These are phyloP conservation scores for Carpinus fangiana DNA, from an alignment of 306 rosid genomes.

Conservation along the genomic window DNA sequence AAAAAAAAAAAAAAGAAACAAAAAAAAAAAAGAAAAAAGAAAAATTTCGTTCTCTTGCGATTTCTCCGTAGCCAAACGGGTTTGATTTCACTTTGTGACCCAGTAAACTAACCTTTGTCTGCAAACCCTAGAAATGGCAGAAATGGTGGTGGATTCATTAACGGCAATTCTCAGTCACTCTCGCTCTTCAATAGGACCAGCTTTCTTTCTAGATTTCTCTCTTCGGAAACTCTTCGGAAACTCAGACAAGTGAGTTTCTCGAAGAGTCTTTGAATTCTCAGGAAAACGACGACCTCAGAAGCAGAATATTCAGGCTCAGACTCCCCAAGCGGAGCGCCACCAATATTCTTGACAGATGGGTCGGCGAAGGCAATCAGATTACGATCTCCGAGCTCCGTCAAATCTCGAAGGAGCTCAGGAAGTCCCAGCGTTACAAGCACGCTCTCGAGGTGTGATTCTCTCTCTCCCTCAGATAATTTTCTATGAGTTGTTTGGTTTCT, in stretches of 20 bases:
- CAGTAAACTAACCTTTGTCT: not conserved
- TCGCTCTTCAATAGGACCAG: conserved; percentile 22
- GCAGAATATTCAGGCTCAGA: conserved; percentile 71
- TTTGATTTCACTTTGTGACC: not conserved
- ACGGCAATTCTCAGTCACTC: conserved; percentile 14
- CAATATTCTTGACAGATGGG: conserved; percentile 76
- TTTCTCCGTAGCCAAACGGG: conserved; percentile 8
- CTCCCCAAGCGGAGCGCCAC: conserved; percentile 85
- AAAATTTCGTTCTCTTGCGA: conserved; percentile 11
- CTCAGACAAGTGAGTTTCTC: conserved; percentile 40
- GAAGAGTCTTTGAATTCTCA: conserved; percentile 36
- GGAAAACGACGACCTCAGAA: conserved; percentile 61
- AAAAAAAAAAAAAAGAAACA: not conserved
- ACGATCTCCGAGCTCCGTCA: conserved; percentile 63
- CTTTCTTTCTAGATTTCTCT: conserved; percentile 36
- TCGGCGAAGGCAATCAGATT: conserved; percentile 65
- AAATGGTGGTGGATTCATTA: conserved; percentile 23
- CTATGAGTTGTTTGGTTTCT: conserved; percentile 2
- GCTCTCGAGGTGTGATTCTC: conserved; percentile 74
- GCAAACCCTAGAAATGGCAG: conserved; percentile 36
- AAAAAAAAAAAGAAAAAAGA: not conserved
- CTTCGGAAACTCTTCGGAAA: conserved; percentile 58
- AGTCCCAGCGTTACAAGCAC: conserved; percentile 79
- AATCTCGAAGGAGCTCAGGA: conserved; percentile 77
- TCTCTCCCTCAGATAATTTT: not conserved